These are phyloP conservation scores for Echium plantagineum DNA, from an alignment of 257 asterid species.

Conservation along the genomic window DNA sequence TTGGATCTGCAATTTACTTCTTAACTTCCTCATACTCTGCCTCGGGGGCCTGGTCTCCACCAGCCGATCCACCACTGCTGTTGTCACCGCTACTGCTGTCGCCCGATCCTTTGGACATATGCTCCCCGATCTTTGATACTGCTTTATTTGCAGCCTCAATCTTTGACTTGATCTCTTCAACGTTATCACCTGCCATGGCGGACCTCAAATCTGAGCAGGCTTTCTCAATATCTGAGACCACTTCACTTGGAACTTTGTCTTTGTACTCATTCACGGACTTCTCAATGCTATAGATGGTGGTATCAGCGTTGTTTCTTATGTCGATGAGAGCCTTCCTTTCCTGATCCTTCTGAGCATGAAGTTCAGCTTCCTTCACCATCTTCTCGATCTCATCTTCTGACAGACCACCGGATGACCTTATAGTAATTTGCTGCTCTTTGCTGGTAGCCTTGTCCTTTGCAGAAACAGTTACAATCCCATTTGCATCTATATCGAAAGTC, in stretches of 20 bases:
- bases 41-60: conserved; percentile 56
- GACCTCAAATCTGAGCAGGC: conserved; percentile 53
- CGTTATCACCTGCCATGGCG: conserved; percentile 30
- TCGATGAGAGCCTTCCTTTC: conserved; percentile 59
- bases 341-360: conserved; percentile 56
- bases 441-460: conserved; percentile 74
- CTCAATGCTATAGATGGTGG: conserved; percentile 55
- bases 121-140: conserved; percentile 66
- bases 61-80: conserved; percentile 22
- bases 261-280: conserved; percentile 58
- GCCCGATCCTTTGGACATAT: conserved; percentile 55
- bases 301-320: conserved; percentile 50
- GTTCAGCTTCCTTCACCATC: conserved; percentile 77
- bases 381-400: conserved; percentile 65
- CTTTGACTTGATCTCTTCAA: conserved; percentile 51
- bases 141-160: conserved; percentile 67
- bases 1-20: conserved; percentile 31
- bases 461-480: conserved; percentile 70
- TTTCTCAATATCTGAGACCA: conserved; percentile 47
- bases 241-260: conserved; percentile 59
- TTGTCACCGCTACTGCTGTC: not conserved
- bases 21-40: conserved; percentile 80
- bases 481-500: conserved; percentile 77
- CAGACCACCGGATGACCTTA: conserved; percentile 66
- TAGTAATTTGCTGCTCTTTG: conserved; percentile 74